A percentile compares a stretch with the other conserved stretches of the same genome.
Conservation (phyloP, 495 filamentous ascomycete species). For the Penicillium coffeae region DNA sequence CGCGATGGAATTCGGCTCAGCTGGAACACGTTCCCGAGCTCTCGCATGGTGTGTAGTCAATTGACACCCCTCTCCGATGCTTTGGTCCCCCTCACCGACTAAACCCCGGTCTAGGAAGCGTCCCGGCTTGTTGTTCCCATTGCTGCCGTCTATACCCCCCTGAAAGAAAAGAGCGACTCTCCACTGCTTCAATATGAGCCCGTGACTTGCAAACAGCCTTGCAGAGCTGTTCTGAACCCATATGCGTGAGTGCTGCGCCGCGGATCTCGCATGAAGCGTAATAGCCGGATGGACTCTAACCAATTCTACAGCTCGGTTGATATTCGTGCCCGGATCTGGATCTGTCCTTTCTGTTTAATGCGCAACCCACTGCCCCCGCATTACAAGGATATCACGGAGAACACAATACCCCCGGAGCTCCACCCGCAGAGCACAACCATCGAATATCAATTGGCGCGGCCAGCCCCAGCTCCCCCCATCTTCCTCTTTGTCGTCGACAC, state of each 20-base stretch:
- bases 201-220: slow-evolving; percentile 94
- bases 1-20: slow-evolving; percentile 94
- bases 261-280: slow-evolving; percentile 1
- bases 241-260: slow-evolving; percentile 65
- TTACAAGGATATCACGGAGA: slow-evolving; percentile 97
- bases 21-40: slow-evolving; percentile 99
- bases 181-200: slow-evolving; percentile 94
- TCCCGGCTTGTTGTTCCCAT: slow-evolving; percentile 96
- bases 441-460: slow-evolving; percentile 90
- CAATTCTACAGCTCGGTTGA: slow-evolving; percentile 74
- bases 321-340: slow-evolving; percentile 91
- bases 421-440: slow-evolving; percentile 94
- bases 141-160: slow-evolving; percentile 90
- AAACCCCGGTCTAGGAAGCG: slow-evolving; percentile 66
- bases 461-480: slow-evolving; percentile 90
- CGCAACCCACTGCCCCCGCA: slow-evolving; percentile 93
- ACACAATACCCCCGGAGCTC: slow-evolving; percentile 91
- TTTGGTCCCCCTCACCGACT: slow-evolving; percentile 20
- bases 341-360: slow-evolving; percentile 96
- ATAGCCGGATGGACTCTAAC: slow-evolving; percentile 17
- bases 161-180: slow-evolving; percentile 91
- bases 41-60: slow-evolving; percentile 73
- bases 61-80: slow-evolving; percentile 4
- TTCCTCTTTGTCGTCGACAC: slow-evolving; percentile 98
- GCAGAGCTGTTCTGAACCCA: slow-evolving; percentile 93